Conservation (phyloP, 257 asterid genomes). For the Solanum tarijense region DNA sequence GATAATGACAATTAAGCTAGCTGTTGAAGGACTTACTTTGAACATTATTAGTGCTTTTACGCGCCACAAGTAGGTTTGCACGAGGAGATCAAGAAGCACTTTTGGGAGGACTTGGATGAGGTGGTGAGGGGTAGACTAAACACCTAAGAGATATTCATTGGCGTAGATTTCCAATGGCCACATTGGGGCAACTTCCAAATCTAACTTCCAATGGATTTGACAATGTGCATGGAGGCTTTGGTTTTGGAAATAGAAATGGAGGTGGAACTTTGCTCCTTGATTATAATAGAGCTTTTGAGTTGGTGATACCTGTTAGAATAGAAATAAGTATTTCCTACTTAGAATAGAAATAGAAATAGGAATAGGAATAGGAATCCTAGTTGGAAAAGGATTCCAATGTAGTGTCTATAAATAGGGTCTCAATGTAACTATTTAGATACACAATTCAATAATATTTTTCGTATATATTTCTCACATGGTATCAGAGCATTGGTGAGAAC, state of each 20-base stretch:
- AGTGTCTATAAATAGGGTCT: no score
- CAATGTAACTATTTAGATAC: no score
- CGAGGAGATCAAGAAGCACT: not conserved
- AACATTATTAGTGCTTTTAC: not conserved
- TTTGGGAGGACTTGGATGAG: not conserved
- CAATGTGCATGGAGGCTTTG: not conserved
- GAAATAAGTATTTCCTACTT: no score
- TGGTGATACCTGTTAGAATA: not conserved
- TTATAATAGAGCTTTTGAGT: not conserved
- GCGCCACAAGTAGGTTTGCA: not conserved
- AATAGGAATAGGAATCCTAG: no score
- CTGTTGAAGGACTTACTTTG: not conserved
- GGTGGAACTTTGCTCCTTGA: not conserved
- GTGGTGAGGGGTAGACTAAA: not conserved
- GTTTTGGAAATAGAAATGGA: not conserved
- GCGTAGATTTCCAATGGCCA: not conserved
- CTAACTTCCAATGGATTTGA: not conserved
- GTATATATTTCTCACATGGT: no score
- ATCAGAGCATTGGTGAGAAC: no score
- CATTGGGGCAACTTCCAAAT: not conserved
- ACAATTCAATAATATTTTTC: no score
- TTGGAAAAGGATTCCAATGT: no score
- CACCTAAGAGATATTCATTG: not conserved
- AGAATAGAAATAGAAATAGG: no score
- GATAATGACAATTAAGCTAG: not conserved